Evolutionary conservation across 495 filamentous ascomycete species (phyloP), one percentile per base, ranked within the genome.

Genomic region (Penicillium turbatum): DNA sequence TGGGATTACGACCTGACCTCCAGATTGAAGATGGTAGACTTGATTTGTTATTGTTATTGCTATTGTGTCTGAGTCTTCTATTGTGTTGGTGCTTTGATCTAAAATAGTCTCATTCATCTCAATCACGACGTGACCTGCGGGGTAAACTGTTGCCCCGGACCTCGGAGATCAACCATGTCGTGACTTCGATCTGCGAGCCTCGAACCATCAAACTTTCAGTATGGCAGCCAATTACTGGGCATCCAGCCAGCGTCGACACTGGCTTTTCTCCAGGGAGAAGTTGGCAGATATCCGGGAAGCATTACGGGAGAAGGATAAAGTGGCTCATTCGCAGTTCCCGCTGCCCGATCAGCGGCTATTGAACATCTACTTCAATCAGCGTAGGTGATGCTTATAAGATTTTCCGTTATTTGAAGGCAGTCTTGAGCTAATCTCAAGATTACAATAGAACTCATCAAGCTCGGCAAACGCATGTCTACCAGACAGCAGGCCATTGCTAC

Each of bases 201-300:
- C 27, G 30, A 35, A 32, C 31, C 39, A 51, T 43, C 49, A 42
- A 43, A 37, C 21, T 36, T 47, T 48, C 37, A 55, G 39, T 38
- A 98, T 98, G 93, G 91, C 93, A 48, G 89, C 92, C 62, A 97
- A 93, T 70, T 98, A 88, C 72, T 98, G 95, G 93, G 87, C 86
- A 50, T 97, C 92, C 44, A 91, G 90, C 13, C 93, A 98, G 72
- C 82, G 86, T 48, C 83, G 81, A 57, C 80, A 88, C 71, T 98
- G 95, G 95, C 85, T 89, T 53, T 97, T 93, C 73, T 83, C 91
- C 36, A 84, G 87, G 59, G 82, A 86, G 59, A 82, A 86, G 58
- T 77, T 98, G 41, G 81, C 82, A 10, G 80, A 86, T 36, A 79
- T 87, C 63, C 84, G 93, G 49, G 78, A 84, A 53, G 74, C 79